Evolutionary conservation across 441 rosid genomes (phyloP), one percentile per base, ranked within the genome.

Genomic region (Flueggea neowawraea): DNA sequence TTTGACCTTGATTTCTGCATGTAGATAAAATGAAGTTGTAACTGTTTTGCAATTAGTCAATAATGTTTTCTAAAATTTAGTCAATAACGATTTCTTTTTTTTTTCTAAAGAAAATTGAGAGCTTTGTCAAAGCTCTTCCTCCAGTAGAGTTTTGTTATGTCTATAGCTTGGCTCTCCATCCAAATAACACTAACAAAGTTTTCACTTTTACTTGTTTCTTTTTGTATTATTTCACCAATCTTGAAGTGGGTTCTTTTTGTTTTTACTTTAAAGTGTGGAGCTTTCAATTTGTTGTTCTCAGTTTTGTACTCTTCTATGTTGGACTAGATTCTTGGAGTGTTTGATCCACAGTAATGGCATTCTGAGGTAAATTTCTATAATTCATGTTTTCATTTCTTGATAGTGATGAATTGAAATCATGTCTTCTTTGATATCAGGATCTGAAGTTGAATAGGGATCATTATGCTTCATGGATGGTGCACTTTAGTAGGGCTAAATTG

Each of bases 101-200:
- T 22, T 22, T 22, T 22, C 1, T 22, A 36, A n/a, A 36, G 2
- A 36, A 82, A 83, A 71, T 90, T 53, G 65, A 69, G 31, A 69
- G 73, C 74, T 87, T 94, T 68, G 80, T 90, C 7, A 63, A 73
- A 59, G 73, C 61, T 57, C 73, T 90, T 48, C 96, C 98, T 1
- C 67, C 91, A 14, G 89, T 90, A 12, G 90, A 89, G 47, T 94
- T 90, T 69, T 89, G 95, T 63, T 89, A 95, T 64, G 81, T 90
- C 59, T 94, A 91, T n/a, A n/a, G n/a, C n/a, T n/a, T n/a, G n/a
- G n/a, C 87, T 15, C 85, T 94, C 54, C 99, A 89, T 76, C 93
- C 91, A n/a, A 78, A 84, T 72, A 84, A 84, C 69, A 69, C 62
- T 31, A 82, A 87, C 74, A 81, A 87, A 87, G 99, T 91, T 65